Evolutionary conservation across 441 rosid species (phyloP).

Genomic region (Erodium chrysanthum): DNA sequence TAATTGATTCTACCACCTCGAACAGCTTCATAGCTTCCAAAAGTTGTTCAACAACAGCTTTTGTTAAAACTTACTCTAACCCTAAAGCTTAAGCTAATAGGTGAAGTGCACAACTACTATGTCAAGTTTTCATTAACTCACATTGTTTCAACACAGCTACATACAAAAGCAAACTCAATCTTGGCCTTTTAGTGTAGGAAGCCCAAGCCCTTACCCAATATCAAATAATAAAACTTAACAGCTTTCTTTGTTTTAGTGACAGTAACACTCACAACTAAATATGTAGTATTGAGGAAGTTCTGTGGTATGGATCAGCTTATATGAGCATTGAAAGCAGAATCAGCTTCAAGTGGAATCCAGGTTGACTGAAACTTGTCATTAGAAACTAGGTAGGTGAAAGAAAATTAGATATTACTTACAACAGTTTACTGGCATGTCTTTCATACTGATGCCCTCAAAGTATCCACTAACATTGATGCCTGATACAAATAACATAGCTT

Average conservation of each 20-base stretch:
- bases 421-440: constrained; percentile 53
- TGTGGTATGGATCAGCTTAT: not conserved
- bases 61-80: not conserved
- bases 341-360: not conserved
- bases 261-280: not conserved
- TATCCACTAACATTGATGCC: constrained; percentile 47
- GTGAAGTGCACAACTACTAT: too few relatives aligned
- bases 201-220: not conserved
- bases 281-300: not conserved
- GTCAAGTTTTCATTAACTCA: too few relatives aligned
- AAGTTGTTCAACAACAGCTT: not conserved
- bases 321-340: not conserved
- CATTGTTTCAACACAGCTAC: too few relatives aligned
- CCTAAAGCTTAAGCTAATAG: not conserved
- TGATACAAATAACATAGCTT: constrained; percentile 53
- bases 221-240: not conserved
- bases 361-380: not conserved
- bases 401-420: constrained; percentile 36
- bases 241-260: not conserved
- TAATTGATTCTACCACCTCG: not conserved
- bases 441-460: constrained; percentile 47
- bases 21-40: not conserved
- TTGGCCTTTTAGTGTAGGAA: not conserved
- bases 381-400: constrained; percentile 8
- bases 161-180: not conserved